Percentiles rank a stretch among this genome's conserved stretches.
Evolutionary conservation across 2,329 filamentous ascomycete genomes (phyloP).

Genomic region (Fusarium tuaranense): DNA sequence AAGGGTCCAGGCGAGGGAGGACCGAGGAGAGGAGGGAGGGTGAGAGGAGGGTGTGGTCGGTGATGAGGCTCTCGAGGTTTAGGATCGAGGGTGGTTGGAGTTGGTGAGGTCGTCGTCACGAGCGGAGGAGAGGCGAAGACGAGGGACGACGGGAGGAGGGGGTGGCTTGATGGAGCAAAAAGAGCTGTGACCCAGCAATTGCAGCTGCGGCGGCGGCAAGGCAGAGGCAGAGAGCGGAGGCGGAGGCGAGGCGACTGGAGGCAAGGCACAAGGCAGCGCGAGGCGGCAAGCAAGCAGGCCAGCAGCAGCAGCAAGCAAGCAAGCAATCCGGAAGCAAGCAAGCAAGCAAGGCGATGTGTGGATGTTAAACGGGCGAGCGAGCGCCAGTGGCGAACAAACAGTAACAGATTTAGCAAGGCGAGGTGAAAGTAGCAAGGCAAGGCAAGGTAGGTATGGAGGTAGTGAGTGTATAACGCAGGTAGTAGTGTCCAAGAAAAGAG

Average conservation of each 20-base stretch:
- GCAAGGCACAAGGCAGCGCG: conserved; percentile 17
- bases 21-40: conserved; percentile 17
- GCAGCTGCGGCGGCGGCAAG: conserved; percentile 34
- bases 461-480: conserved; percentile 19
- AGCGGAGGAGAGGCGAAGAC: conserved; percentile 37
- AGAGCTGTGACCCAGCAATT: conserved; percentile 41
- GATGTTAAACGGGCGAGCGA: conserved; percentile 24
- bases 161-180: conserved; percentile 45
- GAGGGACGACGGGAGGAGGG: conserved; percentile 41
- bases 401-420: conserved; percentile 12
- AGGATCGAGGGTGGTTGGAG: conserved; percentile 33
- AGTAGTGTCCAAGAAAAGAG: conserved; percentile 33
- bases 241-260: not conserved
- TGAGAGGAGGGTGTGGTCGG: conserved; percentile 33
- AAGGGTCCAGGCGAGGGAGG: conserved; percentile 28
- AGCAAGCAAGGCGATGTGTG: conserved; percentile 28
- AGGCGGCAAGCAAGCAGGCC: not conserved
- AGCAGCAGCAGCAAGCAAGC: not conserved
- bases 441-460: conserved; percentile 15
- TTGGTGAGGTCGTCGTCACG: conserved; percentile 43
- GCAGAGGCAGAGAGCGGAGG: conserved; percentile 13
- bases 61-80: conserved; percentile 37
- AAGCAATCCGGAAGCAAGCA: conserved; percentile 4
- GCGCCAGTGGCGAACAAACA: conserved; percentile 36
- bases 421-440: not conserved